Evolutionary conservation across 2,329 filamentous ascomycete species (phyloP), one percentile per base, ranked within the genome.

Genomic region (Fusarium continuum): DNA sequence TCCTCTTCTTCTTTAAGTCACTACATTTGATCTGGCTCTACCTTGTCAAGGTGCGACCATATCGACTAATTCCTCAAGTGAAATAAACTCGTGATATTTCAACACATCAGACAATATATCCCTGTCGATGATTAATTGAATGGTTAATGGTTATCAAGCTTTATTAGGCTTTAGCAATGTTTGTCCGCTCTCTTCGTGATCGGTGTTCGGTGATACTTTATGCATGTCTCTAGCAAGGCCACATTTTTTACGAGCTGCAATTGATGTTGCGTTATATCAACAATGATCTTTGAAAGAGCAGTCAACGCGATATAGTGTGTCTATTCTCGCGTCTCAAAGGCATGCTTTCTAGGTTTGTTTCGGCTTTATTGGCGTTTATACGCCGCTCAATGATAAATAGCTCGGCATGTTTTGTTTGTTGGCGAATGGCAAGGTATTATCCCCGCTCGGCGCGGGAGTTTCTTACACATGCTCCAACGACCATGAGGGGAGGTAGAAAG

Each of bases 31-130:
- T 28, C 25, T 50, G 10, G 16, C 6, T 19, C 3, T 17, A 23
- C 23, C 26, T 8, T 32, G 46, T 31, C 11, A 16, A 38, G 13
- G 19, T 28, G n/a, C n/a, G 25, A 47, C 29, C 51, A 29, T 17
- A 35, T 57, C 22, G 10, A 45, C 25, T 25, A 45, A 45, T 45
- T 31, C 19, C 35, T 53, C 28, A 22, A 53, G 29, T 53, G 22
- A 34, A 36, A 39, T 28, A 17, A 58, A 32, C 54, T 59, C 44
- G 39, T 38, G 55, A 58, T 59, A 39, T 40, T 38, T 58, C 14
- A 43, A 43, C 25, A n/a, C 31, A 43, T 43, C 36, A 51, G 22
- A 19, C 36, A 28, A 50, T 32, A 4, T 28, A 52, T 29, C 40
- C 51, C 35, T 56, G 51, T 25, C 35, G 5, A 20, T 7, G 46